Evolutionary conservation across 257 asterid species (phyloP).

Genomic region (Forsythia suspensa): DNA sequence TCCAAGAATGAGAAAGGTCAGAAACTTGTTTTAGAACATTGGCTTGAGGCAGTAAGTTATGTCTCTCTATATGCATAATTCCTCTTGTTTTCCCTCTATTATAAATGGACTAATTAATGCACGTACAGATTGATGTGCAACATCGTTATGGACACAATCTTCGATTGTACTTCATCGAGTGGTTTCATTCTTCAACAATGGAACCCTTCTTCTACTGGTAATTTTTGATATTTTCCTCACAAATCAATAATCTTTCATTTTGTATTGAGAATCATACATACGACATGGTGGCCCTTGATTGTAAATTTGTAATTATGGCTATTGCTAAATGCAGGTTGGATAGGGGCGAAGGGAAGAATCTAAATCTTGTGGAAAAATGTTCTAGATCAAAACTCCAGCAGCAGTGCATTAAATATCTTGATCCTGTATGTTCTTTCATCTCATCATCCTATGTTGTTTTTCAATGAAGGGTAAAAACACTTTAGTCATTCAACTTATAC

Average conservation of each 20-base stretch:
- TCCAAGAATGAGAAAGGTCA: slow-evolving; percentile 53
- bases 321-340: slow-evolving; percentile 45
- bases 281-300: not conserved
- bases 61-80: not conserved
- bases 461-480: not conserved
- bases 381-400: slow-evolving; percentile 63
- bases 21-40: slow-evolving; percentile 63
- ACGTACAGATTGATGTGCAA: slow-evolving; percentile 56
- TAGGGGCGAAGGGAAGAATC: slow-evolving; percentile 68
- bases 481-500: too few relatives aligned
- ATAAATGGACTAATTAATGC: not conserved
- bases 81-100: not conserved
- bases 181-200: slow-evolving; percentile 60
- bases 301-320: slow-evolving; percentile 18
- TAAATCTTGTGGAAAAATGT: slow-evolving; percentile 52
- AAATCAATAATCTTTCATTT: not conserved
- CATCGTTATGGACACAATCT: slow-evolving; percentile 76
- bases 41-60: slow-evolving; percentile 64
- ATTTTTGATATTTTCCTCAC: not conserved
- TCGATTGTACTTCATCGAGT: slow-evolving; percentile 52
- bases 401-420: slow-evolving; percentile 72
- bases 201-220: slow-evolving; percentile 64
- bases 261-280: not conserved
- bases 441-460: not conserved
- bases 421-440: slow-evolving; percentile 43